Conservation (phyloP, 805 yeast genomes). For the Ogataea populi-albae region DNA sequence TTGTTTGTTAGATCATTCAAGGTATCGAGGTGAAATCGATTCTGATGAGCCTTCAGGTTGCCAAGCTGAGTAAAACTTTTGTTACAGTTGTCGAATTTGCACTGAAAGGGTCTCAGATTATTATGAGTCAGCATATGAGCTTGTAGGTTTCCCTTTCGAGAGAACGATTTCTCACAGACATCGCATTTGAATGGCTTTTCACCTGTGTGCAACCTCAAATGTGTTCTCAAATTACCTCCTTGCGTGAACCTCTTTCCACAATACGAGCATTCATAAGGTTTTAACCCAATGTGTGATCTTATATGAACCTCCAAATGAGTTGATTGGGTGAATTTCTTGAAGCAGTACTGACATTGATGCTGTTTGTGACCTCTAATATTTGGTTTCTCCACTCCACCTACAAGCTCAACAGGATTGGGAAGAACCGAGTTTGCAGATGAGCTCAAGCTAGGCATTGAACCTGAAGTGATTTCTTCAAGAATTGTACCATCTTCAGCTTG, state of each 20-base stretch:
- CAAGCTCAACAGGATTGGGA: constrained; percentile 61
- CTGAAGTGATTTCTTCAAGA: constrained; percentile 40
- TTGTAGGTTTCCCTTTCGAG: constrained; percentile 88
- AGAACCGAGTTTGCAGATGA: constrained; percentile 37
- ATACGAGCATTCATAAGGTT: constrained; percentile 75
- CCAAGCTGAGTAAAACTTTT: constrained; percentile 90
- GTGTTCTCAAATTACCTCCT: constrained; percentile 87
- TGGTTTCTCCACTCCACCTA: constrained; percentile 79
- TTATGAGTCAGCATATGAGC: constrained; percentile 85
- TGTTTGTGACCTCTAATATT: constrained; percentile 44
- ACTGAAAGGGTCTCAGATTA: constrained; percentile 71
- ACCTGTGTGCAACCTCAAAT: constrained; percentile 83
- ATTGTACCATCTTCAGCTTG: constrained; percentile 71
- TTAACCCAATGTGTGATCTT: constrained; percentile 80
- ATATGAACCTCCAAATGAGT: constrained; percentile 90
- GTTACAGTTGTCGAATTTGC: constrained; percentile 77
- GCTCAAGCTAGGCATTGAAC: constrained; percentile 6
- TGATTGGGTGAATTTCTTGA: constrained; percentile 79
- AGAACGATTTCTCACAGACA: constrained; percentile 70
- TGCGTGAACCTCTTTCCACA: constrained; percentile 85
- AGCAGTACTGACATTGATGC: constrained; percentile 74
- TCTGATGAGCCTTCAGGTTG: constrained; percentile 90
- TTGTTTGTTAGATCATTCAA: constrained; percentile 63
- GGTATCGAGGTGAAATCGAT: constrained; percentile 76
- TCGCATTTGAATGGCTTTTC: constrained; percentile 87